Conservation (phyloP, 2,329 filamentous ascomycete species). For the Fusarium piperis region DNA sequence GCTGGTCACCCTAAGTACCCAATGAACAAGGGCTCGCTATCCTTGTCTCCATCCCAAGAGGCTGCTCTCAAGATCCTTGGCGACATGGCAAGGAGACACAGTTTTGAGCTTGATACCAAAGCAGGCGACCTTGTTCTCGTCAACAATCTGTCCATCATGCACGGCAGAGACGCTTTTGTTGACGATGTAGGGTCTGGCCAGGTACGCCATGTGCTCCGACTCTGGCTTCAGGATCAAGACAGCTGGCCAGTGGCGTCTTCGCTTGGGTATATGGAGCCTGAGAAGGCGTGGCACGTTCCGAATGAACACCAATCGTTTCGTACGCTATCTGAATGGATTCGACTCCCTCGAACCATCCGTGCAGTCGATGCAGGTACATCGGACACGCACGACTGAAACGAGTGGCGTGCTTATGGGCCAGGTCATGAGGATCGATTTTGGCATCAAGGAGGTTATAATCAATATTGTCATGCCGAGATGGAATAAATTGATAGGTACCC, state of each 20-base stretch:
- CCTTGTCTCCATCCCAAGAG: not conserved
- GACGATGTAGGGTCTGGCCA: not conserved
- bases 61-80: not conserved
- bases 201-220: not conserved
- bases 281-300: not conserved
- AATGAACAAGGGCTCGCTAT: not conserved
- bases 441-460: not conserved
- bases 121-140: not conserved
- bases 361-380: not conserved
- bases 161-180: not conserved
- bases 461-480: not conserved
- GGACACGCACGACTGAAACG: not conserved
- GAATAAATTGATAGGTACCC: not conserved
- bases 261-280: not conserved
- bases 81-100: not conserved
- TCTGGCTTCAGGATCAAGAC: not conserved
- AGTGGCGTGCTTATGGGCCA: not conserved
- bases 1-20: not conserved
- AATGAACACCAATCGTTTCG: not conserved
- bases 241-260: not conserved
- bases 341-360: not conserved
- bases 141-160: not conserved
- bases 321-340: not conserved
- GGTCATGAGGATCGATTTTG: not conserved
- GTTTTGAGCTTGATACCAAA: not conserved